Evolutionary conservation across 163 green algal genomes (phyloP).

Genomic region (Scenedesmus sp.): DNA sequence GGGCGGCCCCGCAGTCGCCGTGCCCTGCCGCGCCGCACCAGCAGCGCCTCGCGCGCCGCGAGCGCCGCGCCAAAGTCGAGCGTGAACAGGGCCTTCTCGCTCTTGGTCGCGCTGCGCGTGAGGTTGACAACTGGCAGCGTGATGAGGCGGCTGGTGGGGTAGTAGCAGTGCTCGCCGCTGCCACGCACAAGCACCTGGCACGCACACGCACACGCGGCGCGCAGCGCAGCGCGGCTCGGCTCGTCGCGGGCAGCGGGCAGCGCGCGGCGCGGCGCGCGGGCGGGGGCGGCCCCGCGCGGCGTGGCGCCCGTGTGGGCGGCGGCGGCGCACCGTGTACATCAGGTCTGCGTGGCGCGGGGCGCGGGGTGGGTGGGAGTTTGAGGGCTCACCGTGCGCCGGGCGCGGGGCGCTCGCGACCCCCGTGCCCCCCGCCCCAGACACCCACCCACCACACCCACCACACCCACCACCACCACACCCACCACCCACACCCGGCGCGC

Average conservation of each 20-base stretch:
- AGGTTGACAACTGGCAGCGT: conserved; percentile 47
- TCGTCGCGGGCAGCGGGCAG: too few relatives aligned
- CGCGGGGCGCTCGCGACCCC: too few relatives aligned
- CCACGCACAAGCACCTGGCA: conserved; percentile 32
- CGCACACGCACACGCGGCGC: too few relatives aligned
- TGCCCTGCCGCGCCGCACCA: conserved; percentile 2
- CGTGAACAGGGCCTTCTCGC: conserved; percentile 29
- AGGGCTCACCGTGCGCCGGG: too few relatives aligned
- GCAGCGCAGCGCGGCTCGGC: too few relatives aligned
- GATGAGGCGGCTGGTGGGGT: conserved; percentile 47
- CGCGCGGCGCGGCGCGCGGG: background rate
- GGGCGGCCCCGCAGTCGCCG: too few relatives aligned
- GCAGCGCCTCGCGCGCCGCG: conserved; percentile 16
- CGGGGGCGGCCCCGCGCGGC: too few relatives aligned
- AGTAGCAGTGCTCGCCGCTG: conserved; percentile 36
- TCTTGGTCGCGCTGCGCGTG: conserved; percentile 6
- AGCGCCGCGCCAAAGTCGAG: conserved; percentile 21
- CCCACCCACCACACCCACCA: too few relatives aligned
- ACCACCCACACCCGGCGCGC: conserved; percentile 17
- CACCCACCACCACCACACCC: background rate
- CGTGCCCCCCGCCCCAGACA: too few relatives aligned
- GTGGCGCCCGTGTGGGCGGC: background rate
- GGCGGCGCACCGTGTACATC: conserved; percentile 40
- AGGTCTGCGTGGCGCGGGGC: too few relatives aligned
- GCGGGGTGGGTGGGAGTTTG: too few relatives aligned